phyloP scores from a whole-genome alignment of 164 flowering plant species.

The Amborella trichopoda region DNA sequence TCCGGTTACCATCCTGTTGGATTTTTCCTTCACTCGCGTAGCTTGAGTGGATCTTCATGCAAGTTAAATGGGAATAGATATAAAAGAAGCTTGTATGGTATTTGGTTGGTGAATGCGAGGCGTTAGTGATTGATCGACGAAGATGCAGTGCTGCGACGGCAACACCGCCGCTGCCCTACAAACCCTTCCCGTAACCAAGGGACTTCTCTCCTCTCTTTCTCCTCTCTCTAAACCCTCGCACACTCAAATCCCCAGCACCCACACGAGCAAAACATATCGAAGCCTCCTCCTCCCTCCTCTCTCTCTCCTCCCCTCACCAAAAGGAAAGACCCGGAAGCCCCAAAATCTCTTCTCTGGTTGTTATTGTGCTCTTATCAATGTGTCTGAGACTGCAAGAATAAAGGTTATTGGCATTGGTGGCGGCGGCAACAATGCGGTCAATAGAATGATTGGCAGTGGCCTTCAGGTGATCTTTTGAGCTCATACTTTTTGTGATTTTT shows the following conservation, averaged over 20 bases:
- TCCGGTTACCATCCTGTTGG: too few relatives aligned
- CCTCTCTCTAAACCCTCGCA: too few relatives aligned
- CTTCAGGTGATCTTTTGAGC: constrained; percentile 16
- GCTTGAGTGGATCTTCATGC: too few relatives aligned
- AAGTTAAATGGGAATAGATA: too few relatives aligned
- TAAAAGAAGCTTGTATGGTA: too few relatives aligned
- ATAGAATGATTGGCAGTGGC: constrained; percentile 22
- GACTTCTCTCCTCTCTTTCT: background rate
- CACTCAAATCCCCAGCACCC: constrained; percentile 2
- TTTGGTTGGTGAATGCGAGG: too few relatives aligned
- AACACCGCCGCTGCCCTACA: background rate
- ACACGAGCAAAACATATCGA: constrained; percentile 1
- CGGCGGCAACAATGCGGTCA: constrained; percentile 20
- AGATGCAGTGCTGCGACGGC: constrained; percentile 10
- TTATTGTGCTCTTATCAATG: constrained; percentile 2
- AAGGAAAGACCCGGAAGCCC: constrained; percentile 1
- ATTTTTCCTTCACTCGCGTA: too few relatives aligned
- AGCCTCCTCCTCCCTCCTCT: constrained; percentile 5
- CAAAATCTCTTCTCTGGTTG: background rate
- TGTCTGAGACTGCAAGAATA: constrained; percentile 10
- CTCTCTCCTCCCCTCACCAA: background rate
- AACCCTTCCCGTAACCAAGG: background rate
- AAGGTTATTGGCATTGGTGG: constrained; percentile 18
- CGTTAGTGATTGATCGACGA: too few relatives aligned
- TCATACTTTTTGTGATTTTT: too few relatives aligned